A percentile compares a stretch with the other conserved stretches of the same genome.
phyloP scores from a whole-genome alignment of 306 rosid genomes.

The Quercus bicolor region DNA sequence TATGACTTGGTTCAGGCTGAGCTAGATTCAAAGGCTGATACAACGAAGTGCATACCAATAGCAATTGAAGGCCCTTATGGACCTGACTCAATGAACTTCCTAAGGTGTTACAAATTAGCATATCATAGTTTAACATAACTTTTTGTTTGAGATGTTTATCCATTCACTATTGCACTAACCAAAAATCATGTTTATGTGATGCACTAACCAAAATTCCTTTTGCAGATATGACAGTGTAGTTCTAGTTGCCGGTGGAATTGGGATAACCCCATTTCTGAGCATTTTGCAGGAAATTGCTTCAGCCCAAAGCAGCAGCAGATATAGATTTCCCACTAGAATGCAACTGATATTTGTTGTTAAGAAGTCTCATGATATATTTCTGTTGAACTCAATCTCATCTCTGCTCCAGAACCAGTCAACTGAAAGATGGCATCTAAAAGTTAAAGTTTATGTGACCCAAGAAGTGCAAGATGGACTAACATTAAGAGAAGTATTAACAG shows the following conservation, averaged over 20 bases:
- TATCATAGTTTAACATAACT: background rate
- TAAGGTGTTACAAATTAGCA: conserved; percentile 40
- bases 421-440: conserved; percentile 40
- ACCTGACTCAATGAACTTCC: conserved; percentile 61
- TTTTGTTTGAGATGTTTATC: conserved; percentile 3
- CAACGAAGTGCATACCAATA: conserved; percentile 49
- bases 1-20: conserved; percentile 50
- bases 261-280: conserved; percentile 85
- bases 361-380: conserved; percentile 53
- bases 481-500: conserved; percentile 38
- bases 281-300: conserved; percentile 64
- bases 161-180: background rate
- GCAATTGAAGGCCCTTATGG: conserved; percentile 95
- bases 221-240: conserved; percentile 79
- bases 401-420: conserved; percentile 42
- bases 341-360: conserved; percentile 63
- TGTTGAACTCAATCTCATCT: conserved; percentile 59
- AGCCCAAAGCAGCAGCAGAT: conserved; percentile 17
- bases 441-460: conserved; percentile 70
- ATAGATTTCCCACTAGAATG: conserved; percentile 42
- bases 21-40: conserved; percentile 37
- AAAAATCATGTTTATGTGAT: background rate
- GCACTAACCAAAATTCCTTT: background rate
- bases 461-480: conserved; percentile 47
- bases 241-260: conserved; percentile 86